Evolutionary conservation across 805 yeast species (phyloP), one percentile per base, ranked within the genome.

Genomic region (Yarrowia sp.): DNA sequence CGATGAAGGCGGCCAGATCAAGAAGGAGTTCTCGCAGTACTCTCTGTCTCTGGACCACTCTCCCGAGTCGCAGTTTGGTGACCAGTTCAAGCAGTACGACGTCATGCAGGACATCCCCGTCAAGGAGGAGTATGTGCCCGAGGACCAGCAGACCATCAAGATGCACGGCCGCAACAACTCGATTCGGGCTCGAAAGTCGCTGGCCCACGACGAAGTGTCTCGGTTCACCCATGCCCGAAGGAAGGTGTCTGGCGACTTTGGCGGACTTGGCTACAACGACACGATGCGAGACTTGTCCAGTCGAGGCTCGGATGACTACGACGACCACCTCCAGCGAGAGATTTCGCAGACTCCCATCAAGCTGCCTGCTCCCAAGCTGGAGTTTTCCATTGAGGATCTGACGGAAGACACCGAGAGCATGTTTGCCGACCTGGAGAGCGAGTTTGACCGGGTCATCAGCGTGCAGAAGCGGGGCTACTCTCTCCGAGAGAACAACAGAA

Each of bases 391-490:
- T 12, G 69, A 70, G 30, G 71, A 68, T 12, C 24, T 66, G 19
- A 44, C 61, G 7, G 65, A 52, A 17, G 73, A 70, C 33, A 43
- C 49, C 2, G 71, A 68, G 19, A 68, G 71, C n/a, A 66, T 72
- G 33, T 72, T 73, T 58, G 72, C 68, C 2, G 73, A 72, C 38
- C 36, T 73, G 46, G 71, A 72, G 53, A 70, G 71, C 20, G 74
- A 73, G 68, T 70, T 73, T 52, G 75, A 73, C 49, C 69, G 65
- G 46, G 58, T 73, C 19, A 50, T 73, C 42, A 53, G 66, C n/a
- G 68, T 67, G 4, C 72, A 73, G 53, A 71, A 70, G 69, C 69
- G 73, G 2, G 74, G 74, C 7, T 73, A 73, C 64, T 69, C 71
- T 5, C 34, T 73, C 24, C 67, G 73, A 14, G 73, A 73, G 46